Base-by-base conservation (phyloP, 2,329 filamentous ascomycete genomes). In the Sporothrix sp. region DNA sequence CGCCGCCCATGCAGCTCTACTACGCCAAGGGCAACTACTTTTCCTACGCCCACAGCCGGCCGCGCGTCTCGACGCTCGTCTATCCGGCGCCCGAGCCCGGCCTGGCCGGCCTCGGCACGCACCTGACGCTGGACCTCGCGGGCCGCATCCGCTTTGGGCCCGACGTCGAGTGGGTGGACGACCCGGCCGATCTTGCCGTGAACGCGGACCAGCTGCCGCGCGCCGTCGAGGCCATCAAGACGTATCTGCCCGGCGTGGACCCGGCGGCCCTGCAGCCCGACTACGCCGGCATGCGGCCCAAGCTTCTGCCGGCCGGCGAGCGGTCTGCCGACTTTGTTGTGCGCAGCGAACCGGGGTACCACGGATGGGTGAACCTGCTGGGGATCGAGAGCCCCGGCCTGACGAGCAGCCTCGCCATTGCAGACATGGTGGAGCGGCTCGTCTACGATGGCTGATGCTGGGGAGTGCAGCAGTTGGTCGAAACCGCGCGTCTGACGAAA, bases 11-110 rank as follows among this genome's bases (percentile, higher is more conserved):
- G 35, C 76, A 67, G 21, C 76, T 88, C 5, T 86, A 79, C 71
- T 97, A 85, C 68, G 91, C 91, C 53, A 98, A 98, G 70, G 93
- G 93, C 1, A 91, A 87, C 54, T 98, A 98, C 71, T 97, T 94
- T 69, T 85, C 84, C 27, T 97, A 96, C 69, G 68, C 75, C 0
- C 71, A 79, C 1, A 78, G 82, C 0, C 62, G 62, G 1, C 90
- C 88, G 0, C 63, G 60, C 27, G 80, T 90, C 10, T 71, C 68
- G 2, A 87, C 85, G 0, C 78, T 98, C 20, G 74, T 98, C 46
- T 98, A 97, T 62, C 93, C 93, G 0, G 89, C 85, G 0, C 89
- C 91, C 0, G 73, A 85, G 8, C 85, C 89, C 0, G 90, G 90
- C 2, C 78, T 83, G 20, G 90, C 81, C 47, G 91, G 93, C 0